Conservation (phyloP, 208 protist species). For the Leptomonas seymouri region DNA sequence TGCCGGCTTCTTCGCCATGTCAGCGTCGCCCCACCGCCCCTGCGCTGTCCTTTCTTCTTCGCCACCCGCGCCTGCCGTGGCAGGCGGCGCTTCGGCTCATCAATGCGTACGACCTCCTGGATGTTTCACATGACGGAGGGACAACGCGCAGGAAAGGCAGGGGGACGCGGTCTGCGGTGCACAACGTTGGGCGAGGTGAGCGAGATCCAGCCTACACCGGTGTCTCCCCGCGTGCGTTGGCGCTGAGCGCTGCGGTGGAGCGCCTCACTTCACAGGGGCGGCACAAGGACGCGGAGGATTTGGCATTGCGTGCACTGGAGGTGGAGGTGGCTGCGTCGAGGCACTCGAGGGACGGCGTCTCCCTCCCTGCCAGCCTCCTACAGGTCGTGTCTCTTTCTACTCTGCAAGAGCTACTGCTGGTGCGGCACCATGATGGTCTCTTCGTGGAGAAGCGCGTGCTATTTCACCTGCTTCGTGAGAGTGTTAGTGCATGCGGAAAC, state of each 20-base stretch:
- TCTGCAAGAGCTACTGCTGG: slow-evolving; percentile 15
- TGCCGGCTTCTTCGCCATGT: not conserved
- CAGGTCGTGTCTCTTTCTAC: slow-evolving; percentile 5
- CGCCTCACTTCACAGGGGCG: slow-evolving; percentile 15
- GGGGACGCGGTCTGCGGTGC: not conserved
- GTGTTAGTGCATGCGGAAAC: not conserved
- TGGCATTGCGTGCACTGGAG: slow-evolving; percentile 12
- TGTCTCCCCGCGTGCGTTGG: slow-evolving; percentile 13
- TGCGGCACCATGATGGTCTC: slow-evolving; percentile 1
- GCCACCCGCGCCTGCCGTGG: slow-evolving; percentile 46
- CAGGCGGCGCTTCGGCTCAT: slow-evolving; percentile 38
- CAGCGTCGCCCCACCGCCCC: slow-evolving; percentile 29
- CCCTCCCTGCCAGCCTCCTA: slow-evolving; percentile 22
- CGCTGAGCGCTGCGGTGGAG: slow-evolving; percentile 21
- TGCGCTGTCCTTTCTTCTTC: slow-evolving; percentile 54
- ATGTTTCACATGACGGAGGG: not conserved
- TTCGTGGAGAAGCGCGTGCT: slow-evolving; percentile 21
- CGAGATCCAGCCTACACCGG: not conserved
- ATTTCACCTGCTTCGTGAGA: slow-evolving; percentile 25
- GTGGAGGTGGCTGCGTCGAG: slow-evolving; percentile 1
- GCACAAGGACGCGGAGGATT: slow-evolving; percentile 5
- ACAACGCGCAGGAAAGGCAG: no score
- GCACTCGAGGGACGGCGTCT: not conserved
- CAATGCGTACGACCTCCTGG: slow-evolving; percentile 12
- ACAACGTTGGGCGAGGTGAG: not conserved